Evolutionary conservation across 2,329 filamentous ascomycete species (phyloP).

Genomic region (Dendrostoma leiphaemia): DNA sequence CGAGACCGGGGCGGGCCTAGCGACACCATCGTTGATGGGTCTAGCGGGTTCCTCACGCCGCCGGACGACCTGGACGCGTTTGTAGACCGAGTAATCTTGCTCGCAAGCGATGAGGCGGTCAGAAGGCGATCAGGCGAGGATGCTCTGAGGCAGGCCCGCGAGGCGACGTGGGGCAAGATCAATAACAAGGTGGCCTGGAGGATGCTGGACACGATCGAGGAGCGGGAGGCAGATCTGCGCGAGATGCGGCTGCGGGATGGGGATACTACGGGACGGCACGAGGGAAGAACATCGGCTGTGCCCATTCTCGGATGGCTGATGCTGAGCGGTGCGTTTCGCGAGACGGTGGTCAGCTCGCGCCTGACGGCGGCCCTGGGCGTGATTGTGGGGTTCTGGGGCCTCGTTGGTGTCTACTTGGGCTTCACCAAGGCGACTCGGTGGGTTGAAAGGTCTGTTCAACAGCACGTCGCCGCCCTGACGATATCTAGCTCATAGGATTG

Average conservation of each 20-base stretch:
- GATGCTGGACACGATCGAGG: conserved; percentile 53
- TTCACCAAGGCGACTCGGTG: conserved; percentile 46
- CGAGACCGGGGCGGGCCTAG: conserved; percentile 68
- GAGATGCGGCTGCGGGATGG: conserved; percentile 7
- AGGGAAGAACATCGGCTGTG: conserved; percentile 14
- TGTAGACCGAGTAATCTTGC: conserved; percentile 47
- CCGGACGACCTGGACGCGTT: conserved; percentile 60
- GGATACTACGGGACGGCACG: not conserved
- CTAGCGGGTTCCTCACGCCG: conserved; percentile 59
- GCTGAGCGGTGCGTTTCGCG: conserved; percentile 38
- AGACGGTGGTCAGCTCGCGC: conserved; percentile 41
- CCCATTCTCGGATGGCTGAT: conserved; percentile 44
- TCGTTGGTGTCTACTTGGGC: conserved; percentile 47
- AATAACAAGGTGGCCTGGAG: conserved; percentile 68
- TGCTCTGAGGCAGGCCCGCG: conserved; percentile 55
- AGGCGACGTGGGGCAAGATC: conserved; percentile 70
- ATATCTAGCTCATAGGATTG: too few relatives aligned
- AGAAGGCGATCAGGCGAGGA: conserved; percentile 43
- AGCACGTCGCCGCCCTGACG: not conserved
- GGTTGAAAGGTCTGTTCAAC: conserved; percentile 17
- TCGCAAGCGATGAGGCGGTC: conserved; percentile 44
- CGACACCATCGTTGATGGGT: conserved; percentile 60
- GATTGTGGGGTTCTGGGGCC: conserved; percentile 47
- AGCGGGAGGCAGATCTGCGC: conserved; percentile 36
- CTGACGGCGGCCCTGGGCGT: conserved; percentile 43